Conservation (phyloP, 345 rosid genomes). For the Ricinus communis region DNA sequence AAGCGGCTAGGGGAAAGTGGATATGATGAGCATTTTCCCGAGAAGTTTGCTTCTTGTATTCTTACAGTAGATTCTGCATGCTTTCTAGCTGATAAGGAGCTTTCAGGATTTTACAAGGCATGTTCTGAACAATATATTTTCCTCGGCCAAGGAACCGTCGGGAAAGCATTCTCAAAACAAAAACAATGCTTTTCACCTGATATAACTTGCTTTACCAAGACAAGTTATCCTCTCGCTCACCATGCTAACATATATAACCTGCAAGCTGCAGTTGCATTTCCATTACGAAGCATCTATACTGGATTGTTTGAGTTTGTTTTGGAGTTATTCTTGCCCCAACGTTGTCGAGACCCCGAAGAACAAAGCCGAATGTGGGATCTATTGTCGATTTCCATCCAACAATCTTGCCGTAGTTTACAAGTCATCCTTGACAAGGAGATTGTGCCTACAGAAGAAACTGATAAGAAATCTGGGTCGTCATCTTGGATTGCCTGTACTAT, state of each 20-base stretch:
- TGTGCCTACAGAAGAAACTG: too few species aligned
- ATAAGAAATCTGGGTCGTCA: too few species aligned
- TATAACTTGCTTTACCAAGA: constrained; percentile 49
- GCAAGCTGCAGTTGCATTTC: constrained; percentile 67
- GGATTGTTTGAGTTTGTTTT: constrained; percentile 58
- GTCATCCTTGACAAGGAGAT: constrained; percentile 46
- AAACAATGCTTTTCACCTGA: constrained; percentile 59
- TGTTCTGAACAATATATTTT: constrained; percentile 75
- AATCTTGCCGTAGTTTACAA: constrained; percentile 45
- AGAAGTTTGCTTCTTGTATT: constrained; percentile 51
- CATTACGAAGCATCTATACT: constrained; percentile 42
- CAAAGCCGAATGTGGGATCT: constrained; percentile 47
- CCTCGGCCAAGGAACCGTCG: constrained; percentile 71
- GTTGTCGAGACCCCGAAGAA: constrained; percentile 43
- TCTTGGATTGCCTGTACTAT: too few species aligned
- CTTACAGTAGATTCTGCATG: constrained; percentile 64
- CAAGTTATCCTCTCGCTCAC: constrained; percentile 70
- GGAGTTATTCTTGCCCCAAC: constrained; percentile 71
- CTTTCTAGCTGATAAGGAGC: constrained; percentile 42
- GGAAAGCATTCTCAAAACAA: constrained; percentile 54
- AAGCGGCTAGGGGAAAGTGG: constrained; percentile 55
- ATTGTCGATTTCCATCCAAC: constrained; percentile 43
- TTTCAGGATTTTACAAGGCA: constrained; percentile 50
- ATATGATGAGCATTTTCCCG: constrained; percentile 48
- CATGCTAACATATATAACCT: constrained; percentile 66